Base-by-base conservation (phyloP, 2,329 filamentous ascomycete species). In the Phyllosticta capitalensis region DNA sequence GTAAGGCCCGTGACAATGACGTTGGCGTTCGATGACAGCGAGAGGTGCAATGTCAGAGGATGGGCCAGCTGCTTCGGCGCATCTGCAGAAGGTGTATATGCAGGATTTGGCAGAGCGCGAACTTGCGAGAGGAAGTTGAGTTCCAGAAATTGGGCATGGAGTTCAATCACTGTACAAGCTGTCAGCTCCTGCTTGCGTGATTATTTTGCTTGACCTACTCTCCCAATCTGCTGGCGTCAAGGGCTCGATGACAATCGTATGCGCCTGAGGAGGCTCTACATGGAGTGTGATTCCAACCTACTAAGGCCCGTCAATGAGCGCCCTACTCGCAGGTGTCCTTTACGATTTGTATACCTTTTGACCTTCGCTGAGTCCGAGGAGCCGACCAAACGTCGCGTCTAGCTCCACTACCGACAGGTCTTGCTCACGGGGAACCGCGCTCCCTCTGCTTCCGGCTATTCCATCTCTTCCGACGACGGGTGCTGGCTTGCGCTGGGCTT, bases 211-310 rank as follows among this genome's bases (percentile, higher is more conserved):
- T 21, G n/a, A 71, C 78, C 63, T 76, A 81, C 80, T 95, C 75
- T 99, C 94, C 94, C 94, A 99, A 71, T 99, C 94, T 61, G 95
- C 90, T 1, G 92, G 85, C 0, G 94, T 97, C 67, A 97, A 76
- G 33, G 94, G 94, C 72, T 99, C 95, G 66, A 99, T 97, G 70
- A 96, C 91, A 73, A 99, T 88, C 1, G 92, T 97, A 72, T 96
- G 90, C 54, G 91, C 90, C 64, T 94, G 77, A 1, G 92, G 91
- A 54, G 92, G 92, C 70, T 99, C 91, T 63, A 96, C 76, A 72
- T 99, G 94, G 64, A 99, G 80, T 38, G 78, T 72, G 54, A 87
- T 74, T 49, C 80, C 80, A 64, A 85, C 80, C 80, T 82, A 59
- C 58, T 59, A 33, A 17, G 38, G 53, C 52, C 45, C n/a, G 58